Evolutionary conservation across 805 yeast genomes (phyloP).

Genomic region (Kuraishia piskuri): DNA sequence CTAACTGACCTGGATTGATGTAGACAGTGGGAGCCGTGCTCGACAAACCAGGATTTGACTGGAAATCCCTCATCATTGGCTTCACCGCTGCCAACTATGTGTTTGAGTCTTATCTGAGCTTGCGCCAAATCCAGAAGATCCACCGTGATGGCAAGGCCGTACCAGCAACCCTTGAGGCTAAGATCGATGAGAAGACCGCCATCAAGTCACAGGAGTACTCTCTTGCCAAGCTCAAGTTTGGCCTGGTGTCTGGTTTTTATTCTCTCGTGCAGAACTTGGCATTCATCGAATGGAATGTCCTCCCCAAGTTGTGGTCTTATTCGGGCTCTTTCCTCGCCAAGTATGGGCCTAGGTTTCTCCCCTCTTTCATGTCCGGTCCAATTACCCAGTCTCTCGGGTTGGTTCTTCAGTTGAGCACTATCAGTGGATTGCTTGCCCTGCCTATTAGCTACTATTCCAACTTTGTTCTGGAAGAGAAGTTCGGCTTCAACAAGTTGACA

Average conservation of each 20-base stretch:
- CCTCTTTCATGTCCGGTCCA: slow-evolving; percentile 34
- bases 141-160: slow-evolving; percentile 35
- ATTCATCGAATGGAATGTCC: slow-evolving; percentile 48
- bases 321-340: slow-evolving; percentile 29
- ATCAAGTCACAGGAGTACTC: slow-evolving; percentile 72
- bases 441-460: slow-evolving; percentile 72
- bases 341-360: slow-evolving; percentile 10
- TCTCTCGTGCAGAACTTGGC: slow-evolving; percentile 47
- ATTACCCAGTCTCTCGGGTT: slow-evolving; percentile 69
- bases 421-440: slow-evolving; percentile 45
- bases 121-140: slow-evolving; percentile 69
- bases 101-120: slow-evolving; percentile 66
- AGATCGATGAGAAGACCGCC: slow-evolving; percentile 66
- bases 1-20: background rate
- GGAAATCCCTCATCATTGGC: slow-evolving; percentile 72
- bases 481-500: slow-evolving; percentile 89
- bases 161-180: slow-evolving; percentile 61
- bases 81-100: slow-evolving; percentile 66
- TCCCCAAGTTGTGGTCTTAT: slow-evolving; percentile 55
- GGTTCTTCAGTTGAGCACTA: slow-evolving; percentile 37
- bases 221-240: slow-evolving; percentile 66
- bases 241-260: slow-evolving; percentile 44
- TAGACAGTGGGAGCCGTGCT: background rate
- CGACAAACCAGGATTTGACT: slow-evolving; percentile 64
- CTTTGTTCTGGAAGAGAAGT: slow-evolving; percentile 86